These are phyloP conservation scores for Colletotrichum sp. DNA, from an alignment of 2,329 filamentous ascomycete genomes.

Conservation along the genomic window DNA sequence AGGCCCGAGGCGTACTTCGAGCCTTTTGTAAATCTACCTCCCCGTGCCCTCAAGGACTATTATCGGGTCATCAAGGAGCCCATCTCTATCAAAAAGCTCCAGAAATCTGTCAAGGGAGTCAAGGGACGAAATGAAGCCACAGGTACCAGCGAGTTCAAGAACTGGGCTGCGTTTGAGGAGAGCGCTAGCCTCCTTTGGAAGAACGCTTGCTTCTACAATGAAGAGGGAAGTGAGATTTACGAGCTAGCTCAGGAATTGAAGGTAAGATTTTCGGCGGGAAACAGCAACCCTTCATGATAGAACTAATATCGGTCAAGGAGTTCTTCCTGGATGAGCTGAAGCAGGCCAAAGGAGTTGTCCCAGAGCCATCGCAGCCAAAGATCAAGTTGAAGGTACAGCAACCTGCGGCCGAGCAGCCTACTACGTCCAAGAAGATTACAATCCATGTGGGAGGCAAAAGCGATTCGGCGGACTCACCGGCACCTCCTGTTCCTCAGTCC, in stretches of 20 bases:
- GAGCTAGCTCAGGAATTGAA: constrained; percentile 79
- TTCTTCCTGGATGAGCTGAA: constrained; percentile 72
- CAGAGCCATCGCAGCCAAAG: constrained; percentile 75
- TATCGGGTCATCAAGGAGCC: constrained; percentile 85
- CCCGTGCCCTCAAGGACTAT: constrained; percentile 80
- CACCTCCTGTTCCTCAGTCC: constrained; percentile 41
- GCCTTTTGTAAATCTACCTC: constrained; percentile 80
- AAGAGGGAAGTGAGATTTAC: constrained; percentile 87
- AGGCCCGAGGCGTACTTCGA: constrained; percentile 73
- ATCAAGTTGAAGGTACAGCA: constrained; percentile 79
- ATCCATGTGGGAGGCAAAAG: constrained; percentile 70
- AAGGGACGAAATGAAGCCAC: constrained; percentile 71
- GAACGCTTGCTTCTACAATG: constrained; percentile 89
- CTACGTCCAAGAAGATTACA: constrained; percentile 68
- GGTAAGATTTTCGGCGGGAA: constrained; percentile 47
- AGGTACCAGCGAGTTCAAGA: constrained; percentile 73
- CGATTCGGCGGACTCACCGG: constrained; percentile 58
- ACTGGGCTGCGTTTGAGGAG: constrained; percentile 82
- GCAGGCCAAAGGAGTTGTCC: constrained; percentile 74
- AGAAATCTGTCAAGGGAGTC: constrained; percentile 77
- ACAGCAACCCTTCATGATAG: neutral
- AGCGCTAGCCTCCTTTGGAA: constrained; percentile 83
- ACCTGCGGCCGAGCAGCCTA: constrained; percentile 31
- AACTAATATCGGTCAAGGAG: constrained; percentile 50
- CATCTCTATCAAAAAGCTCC: constrained; percentile 76